phyloP scores from a whole-genome alignment of 768 basidiomycete species.

The Macrolepiota dolichaula region DNA sequence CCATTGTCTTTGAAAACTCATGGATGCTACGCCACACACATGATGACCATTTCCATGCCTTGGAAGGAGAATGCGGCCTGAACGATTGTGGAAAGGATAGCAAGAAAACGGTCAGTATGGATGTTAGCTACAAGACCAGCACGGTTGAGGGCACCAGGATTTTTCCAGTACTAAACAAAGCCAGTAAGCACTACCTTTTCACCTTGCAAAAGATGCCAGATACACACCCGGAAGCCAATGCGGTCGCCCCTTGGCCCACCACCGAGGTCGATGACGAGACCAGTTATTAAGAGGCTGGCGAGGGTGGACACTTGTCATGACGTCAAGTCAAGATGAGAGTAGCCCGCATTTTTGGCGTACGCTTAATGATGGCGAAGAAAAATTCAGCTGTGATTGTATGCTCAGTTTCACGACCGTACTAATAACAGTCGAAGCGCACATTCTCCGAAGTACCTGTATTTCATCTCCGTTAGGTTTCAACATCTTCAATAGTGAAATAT shows the following conservation, averaged over 20 bases:
- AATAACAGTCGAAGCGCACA: conserved; percentile 26
- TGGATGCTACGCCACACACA: conserved; percentile 29
- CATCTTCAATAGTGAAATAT: neutral
- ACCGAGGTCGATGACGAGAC: conserved; percentile 74
- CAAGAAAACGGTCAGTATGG: conserved; percentile 46
- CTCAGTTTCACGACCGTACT: neutral
- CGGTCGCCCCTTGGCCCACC: conserved; percentile 68
- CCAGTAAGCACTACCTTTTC: neutral
- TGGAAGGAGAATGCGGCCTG: conserved; percentile 73
- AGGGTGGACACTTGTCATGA: conserved; percentile 46
- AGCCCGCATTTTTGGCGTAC: conserved; percentile 28
- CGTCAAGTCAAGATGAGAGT: neutral
- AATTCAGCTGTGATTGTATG: conserved; percentile 51
- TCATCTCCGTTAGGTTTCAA: neutral
- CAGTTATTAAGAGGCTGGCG: conserved; percentile 53
- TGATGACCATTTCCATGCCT: conserved; percentile 72
- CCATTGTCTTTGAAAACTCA: too few relatives aligned
- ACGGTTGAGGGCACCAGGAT: conserved; percentile 62
- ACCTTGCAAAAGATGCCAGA: conserved; percentile 16
- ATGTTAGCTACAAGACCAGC: conserved; percentile 38
- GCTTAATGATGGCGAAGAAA: conserved; percentile 61
- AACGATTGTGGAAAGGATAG: conserved; percentile 38
- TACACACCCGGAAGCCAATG: conserved; percentile 60
- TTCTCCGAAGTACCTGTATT: conserved; percentile 60
- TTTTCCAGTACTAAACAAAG: conserved; percentile 53